Conservation (phyloP, 163 green algal species). For the Trebouxia gelatinosa region DNA sequence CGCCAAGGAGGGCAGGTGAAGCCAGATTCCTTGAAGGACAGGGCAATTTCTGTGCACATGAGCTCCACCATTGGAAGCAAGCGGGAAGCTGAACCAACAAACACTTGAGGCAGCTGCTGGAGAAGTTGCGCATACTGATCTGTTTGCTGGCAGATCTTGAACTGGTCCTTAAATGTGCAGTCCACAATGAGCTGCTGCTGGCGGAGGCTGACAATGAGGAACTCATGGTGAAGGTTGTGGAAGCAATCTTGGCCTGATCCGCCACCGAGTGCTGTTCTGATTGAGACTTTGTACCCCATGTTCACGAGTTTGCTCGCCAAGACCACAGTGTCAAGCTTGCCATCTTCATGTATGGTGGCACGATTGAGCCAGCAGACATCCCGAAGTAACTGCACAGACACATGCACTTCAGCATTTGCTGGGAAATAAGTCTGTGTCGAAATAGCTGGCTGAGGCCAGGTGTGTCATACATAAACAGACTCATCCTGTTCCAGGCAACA, state of each 20-base stretch:
- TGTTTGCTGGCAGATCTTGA: constrained; percentile 61
- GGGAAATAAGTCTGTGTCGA: not conserved
- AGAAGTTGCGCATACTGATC: constrained; percentile 48
- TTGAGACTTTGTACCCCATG: constrained; percentile 44
- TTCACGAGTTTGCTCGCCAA: constrained; percentile 46
- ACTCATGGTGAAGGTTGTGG: constrained; percentile 54
- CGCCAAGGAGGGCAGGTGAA: constrained; percentile 55
- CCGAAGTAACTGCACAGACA: constrained; percentile 45
- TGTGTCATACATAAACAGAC: not conserved
- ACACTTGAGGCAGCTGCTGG: constrained; percentile 35
- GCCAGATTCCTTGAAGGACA: constrained; percentile 44
- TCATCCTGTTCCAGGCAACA: not conserved
- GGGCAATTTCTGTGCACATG: constrained; percentile 45
- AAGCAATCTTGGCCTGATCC: constrained; percentile 51
- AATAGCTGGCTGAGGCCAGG: not conserved
- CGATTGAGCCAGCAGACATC: constrained; percentile 43
- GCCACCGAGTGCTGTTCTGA: constrained; percentile 49
- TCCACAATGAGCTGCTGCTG: constrained; percentile 44
- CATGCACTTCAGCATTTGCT: too few relatives aligned
- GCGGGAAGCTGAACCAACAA: constrained; percentile 42
- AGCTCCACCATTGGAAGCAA: constrained; percentile 47
- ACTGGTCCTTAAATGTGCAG: constrained; percentile 58
- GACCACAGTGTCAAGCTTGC: constrained; percentile 33
- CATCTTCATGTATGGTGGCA: constrained; percentile 42
- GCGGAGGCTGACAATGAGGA: constrained; percentile 43